Evolutionary conservation across 805 yeast species (phyloP).

Genomic region (Metschnikowia noctiluminum): DNA sequence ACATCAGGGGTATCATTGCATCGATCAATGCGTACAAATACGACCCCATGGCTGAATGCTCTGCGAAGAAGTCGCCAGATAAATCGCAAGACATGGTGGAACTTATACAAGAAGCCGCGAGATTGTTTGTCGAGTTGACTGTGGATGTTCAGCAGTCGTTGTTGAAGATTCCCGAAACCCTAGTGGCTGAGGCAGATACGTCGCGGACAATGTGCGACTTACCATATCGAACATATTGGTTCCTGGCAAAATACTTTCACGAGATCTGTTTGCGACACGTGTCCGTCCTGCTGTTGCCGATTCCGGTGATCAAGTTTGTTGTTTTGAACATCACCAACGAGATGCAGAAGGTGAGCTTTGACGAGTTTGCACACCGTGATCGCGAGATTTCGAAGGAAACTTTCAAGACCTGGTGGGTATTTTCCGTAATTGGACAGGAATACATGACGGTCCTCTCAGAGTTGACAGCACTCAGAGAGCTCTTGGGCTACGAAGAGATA

Average conservation of each 20-base stretch:
- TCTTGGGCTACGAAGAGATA: background rate
- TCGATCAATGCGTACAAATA: slow-evolving; percentile 1
- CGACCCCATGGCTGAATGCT: background rate
- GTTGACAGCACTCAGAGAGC: slow-evolving; percentile 1
- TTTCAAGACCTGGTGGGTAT: slow-evolving; percentile 5
- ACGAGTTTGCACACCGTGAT: slow-evolving; percentile 3
- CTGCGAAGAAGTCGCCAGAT: background rate
- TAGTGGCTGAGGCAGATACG: background rate
- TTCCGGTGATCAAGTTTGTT: background rate
- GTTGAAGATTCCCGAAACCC: background rate
- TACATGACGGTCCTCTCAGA: slow-evolving; percentile 2
- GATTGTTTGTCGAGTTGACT: background rate
- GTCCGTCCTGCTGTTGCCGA: background rate
- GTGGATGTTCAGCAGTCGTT: background rate
- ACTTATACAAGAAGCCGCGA: background rate
- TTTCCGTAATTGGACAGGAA: slow-evolving; percentile 5
- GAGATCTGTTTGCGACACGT: background rate
- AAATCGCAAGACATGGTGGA: background rate
- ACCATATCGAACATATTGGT: background rate
- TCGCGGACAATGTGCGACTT: background rate
- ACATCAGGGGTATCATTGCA: background rate
- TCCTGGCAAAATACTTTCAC: background rate
- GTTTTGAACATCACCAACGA: slow-evolving; percentile 1
- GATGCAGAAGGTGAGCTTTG: slow-evolving; percentile 4
- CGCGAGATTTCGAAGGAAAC: slow-evolving; percentile 1